phyloP scores from a whole-genome alignment of 2,329 filamentous ascomycete species.

The Tolypocladium pustulatum region DNA sequence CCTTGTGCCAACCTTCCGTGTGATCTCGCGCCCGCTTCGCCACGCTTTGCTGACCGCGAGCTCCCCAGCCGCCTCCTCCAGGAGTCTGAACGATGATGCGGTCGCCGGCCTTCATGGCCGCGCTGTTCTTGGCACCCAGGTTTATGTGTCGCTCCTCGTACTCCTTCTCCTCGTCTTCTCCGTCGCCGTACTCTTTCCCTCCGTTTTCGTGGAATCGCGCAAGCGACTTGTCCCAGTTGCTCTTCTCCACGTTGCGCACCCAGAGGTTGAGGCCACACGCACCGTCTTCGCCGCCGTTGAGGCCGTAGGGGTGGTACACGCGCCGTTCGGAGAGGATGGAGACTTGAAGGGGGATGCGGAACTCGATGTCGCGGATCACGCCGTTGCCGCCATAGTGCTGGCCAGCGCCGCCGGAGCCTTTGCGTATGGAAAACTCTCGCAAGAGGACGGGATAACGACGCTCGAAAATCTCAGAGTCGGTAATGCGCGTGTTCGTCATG shows the following conservation, averaged over 20 bases:
- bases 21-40: slow-evolving; percentile 42
- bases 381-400: slow-evolving; percentile 63
- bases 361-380: slow-evolving; percentile 70
- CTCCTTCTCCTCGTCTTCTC: slow-evolving; percentile 21
- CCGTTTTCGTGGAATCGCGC: slow-evolving; percentile 24
- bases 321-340: slow-evolving; percentile 69
- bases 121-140: slow-evolving; percentile 70
- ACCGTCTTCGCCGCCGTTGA: slow-evolving; percentile 65
- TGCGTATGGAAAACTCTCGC: slow-evolving; percentile 55
- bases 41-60: slow-evolving; percentile 44
- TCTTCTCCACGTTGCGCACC: slow-evolving; percentile 61
- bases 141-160: slow-evolving; percentile 57
- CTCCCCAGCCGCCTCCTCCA: slow-evolving; percentile 70
- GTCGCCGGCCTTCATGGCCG: slow-evolving; percentile 65
- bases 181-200: slow-evolving; percentile 13
- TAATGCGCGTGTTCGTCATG: slow-evolving; percentile 85
- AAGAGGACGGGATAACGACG: slow-evolving; percentile 59
- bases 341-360: slow-evolving; percentile 66
- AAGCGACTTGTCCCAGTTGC: slow-evolving; percentile 35
- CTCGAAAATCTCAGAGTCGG: slow-evolving; percentile 71
- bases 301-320: slow-evolving; percentile 63
- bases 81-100: slow-evolving; percentile 69
- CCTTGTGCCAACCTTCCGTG: slow-evolving; percentile 41
- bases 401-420: slow-evolving; percentile 46
- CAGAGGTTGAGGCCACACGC: slow-evolving; percentile 76